Conservation (phyloP, 179 eudicot species). For the Beta corolliflora region DNA sequence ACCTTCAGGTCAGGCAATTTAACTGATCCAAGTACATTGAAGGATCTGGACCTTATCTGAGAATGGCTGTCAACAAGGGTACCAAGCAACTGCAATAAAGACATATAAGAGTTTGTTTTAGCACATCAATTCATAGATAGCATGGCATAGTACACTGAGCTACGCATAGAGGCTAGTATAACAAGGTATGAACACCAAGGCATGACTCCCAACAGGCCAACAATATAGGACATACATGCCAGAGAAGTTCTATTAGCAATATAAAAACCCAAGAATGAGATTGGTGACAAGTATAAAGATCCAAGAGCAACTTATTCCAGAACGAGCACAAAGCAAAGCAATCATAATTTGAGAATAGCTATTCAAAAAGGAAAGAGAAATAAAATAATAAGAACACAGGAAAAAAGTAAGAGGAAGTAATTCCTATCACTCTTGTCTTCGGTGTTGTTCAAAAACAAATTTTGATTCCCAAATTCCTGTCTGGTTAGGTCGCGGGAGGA, state of each 20-base stretch:
- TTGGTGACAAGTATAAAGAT: not conserved
- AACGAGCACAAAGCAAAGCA: not conserved
- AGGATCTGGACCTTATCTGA: constrained; percentile 58
- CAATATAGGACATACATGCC: not conserved
- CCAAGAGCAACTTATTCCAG: not conserved
- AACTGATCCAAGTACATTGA: constrained; percentile 51
- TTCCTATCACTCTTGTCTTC: too few relatives aligned
- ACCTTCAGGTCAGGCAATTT: constrained; percentile 46
- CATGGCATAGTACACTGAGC: not conserved
- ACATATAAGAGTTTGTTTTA: constrained; percentile 15
- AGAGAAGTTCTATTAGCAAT: not conserved
- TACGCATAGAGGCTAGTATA: not conserved
- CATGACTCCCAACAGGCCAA: not conserved
- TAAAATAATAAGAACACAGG: not conserved
- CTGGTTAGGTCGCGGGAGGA: too few relatives aligned
- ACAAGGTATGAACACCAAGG: not conserved
- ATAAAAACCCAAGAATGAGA: not conserved
- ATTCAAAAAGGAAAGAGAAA: not conserved
- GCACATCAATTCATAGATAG: not conserved
- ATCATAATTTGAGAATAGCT: not conserved
- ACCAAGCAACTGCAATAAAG: constrained; percentile 61
- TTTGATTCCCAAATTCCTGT: too few relatives aligned
- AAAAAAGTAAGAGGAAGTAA: not conserved
- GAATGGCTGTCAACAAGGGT: constrained; percentile 55
- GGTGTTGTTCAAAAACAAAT: too few relatives aligned